A percentile compares a stretch with the other conserved stretches of the same genome.
Evolutionary conservation across 1,139 yeast species (phyloP).

Genomic region (Hansenula sp.): DNA sequence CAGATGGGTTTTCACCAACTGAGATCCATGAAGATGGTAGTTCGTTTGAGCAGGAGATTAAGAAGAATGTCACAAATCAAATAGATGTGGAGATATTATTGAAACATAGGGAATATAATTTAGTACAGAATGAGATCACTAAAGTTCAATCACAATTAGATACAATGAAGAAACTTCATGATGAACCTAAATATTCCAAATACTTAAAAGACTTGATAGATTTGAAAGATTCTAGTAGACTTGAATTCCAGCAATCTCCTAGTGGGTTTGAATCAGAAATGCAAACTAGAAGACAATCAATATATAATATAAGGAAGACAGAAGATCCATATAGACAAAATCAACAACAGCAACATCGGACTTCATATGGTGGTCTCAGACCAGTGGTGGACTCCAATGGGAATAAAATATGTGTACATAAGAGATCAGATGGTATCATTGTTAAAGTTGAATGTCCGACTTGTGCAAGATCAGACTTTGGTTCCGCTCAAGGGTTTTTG

Average conservation of each 20-base stretch:
- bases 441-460: slow-evolving; percentile 67
- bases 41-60: slow-evolving; percentile 16
- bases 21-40: slow-evolving; percentile 7
- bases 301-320: slow-evolving; percentile 33
- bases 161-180: slow-evolving; percentile 50
- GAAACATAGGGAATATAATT: slow-evolving; percentile 61
- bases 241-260: slow-evolving; percentile 3
- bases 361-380: slow-evolving; percentile 28
- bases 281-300: slow-evolving; percentile 7
- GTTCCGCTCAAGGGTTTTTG: slow-evolving; percentile 76
- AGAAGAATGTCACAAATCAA: slow-evolving; percentile 29
- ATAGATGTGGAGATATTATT: slow-evolving; percentile 69
- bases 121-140: slow-evolving; percentile 59
- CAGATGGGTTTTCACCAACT: slow-evolving; percentile 22
- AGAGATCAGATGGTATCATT: slow-evolving; percentile 68
- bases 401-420: slow-evolving; percentile 48
- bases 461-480: slow-evolving; percentile 66
- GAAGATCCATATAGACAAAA: slow-evolving; percentile 12
- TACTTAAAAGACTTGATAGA: slow-evolving; percentile 12
- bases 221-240: slow-evolving; percentile 3
- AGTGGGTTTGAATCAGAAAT: slow-evolving; percentile 4
- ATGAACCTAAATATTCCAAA: slow-evolving; percentile 30
- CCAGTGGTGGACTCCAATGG: slow-evolving; percentile 31
- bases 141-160: slow-evolving; percentile 61
- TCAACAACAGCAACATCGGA: slow-evolving; percentile 30